Evolutionary conservation across 1,284 basidiomycete species (phyloP).

Genomic region (Jaminaea rosea): DNA sequence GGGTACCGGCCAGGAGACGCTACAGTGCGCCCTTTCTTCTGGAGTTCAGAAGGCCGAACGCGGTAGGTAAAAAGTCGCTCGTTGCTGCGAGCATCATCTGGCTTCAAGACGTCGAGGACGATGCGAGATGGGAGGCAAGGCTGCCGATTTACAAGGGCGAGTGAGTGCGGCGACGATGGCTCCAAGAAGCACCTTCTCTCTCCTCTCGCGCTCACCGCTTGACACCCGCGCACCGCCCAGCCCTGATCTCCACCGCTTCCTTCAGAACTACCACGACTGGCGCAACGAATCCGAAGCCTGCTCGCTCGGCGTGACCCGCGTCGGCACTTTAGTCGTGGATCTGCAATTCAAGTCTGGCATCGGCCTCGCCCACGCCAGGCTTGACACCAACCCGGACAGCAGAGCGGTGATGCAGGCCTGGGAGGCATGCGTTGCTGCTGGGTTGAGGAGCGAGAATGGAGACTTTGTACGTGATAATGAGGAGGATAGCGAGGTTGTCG

Average conservation of each 20-base stretch:
- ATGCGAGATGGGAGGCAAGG: slow-evolving; percentile 13
- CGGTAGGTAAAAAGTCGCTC: slow-evolving; percentile 13
- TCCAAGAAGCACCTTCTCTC: no score
- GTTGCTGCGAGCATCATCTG: slow-evolving; percentile 20
- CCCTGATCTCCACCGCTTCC: slow-evolving; percentile 19
- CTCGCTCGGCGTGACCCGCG: slow-evolving; percentile 12
- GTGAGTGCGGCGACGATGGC: no score
- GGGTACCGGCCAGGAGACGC: slow-evolving; percentile 18
- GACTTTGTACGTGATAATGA: slow-evolving; percentile 15
- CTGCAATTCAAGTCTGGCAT: slow-evolving; percentile 30
- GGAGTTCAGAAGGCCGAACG: slow-evolving; percentile 18
- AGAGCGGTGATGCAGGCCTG: slow-evolving; percentile 24
- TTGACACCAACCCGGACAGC: slow-evolving; percentile 16
- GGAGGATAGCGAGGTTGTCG: neutral
- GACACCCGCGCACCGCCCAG: no score
- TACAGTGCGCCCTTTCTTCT: slow-evolving; percentile 23
- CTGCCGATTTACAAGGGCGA: slow-evolving; percentile 19
- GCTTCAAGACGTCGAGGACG: slow-evolving; percentile 27
- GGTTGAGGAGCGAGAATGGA: slow-evolving; percentile 15
- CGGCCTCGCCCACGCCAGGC: slow-evolving; percentile 20
- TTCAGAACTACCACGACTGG: slow-evolving; percentile 26
- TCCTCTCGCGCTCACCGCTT: no score
- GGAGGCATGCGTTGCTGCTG: slow-evolving; percentile 17
- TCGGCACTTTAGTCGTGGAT: slow-evolving; percentile 15
- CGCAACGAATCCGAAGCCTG: slow-evolving; percentile 15